These are phyloP conservation scores for Euphorbia peplus DNA, from an alignment of 345 rosid genomes.

Conservation along the genomic window DNA sequence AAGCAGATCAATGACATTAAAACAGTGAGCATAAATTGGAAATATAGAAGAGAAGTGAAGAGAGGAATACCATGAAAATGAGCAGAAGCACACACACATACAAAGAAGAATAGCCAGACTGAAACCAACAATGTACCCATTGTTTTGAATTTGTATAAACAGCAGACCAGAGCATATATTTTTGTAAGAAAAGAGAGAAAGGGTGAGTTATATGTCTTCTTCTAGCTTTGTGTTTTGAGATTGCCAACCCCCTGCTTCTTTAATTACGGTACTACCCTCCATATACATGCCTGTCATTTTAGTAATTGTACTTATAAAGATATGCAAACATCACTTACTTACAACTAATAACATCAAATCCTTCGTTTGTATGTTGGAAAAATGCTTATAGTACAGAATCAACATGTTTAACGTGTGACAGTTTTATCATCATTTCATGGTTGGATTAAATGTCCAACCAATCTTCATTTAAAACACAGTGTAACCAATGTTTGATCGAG, in stretches of 20 bases:
- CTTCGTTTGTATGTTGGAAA: too few relatives aligned
- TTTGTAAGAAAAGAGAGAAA: constrained; percentile 3
- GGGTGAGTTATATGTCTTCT: constrained; percentile 17
- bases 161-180: background rate
- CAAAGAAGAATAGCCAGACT: constrained; percentile 27
- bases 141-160: background rate
- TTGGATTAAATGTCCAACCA: too few relatives aligned
- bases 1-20: constrained; percentile 21
- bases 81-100: constrained; percentile 38
- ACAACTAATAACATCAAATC: too few relatives aligned
- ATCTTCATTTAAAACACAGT: too few relatives aligned
- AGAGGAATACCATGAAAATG: constrained; percentile 27
- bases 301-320: too few relatives aligned
- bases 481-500: too few relatives aligned
- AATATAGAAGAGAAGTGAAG: too few relatives aligned
- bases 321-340: too few relatives aligned
- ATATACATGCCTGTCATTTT: too few relatives aligned
- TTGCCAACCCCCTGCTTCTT: background rate
- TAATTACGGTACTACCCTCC: background rate
- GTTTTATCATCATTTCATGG: too few relatives aligned
- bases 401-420: too few relatives aligned
- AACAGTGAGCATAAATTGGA: background rate
- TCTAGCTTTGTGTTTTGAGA: background rate
- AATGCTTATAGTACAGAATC: too few relatives aligned
- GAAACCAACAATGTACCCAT: constrained; percentile 23